Evolutionary conservation across 2,329 filamentous ascomycete genomes (phyloP).

Genomic region (Rhinocladiella similis): DNA sequence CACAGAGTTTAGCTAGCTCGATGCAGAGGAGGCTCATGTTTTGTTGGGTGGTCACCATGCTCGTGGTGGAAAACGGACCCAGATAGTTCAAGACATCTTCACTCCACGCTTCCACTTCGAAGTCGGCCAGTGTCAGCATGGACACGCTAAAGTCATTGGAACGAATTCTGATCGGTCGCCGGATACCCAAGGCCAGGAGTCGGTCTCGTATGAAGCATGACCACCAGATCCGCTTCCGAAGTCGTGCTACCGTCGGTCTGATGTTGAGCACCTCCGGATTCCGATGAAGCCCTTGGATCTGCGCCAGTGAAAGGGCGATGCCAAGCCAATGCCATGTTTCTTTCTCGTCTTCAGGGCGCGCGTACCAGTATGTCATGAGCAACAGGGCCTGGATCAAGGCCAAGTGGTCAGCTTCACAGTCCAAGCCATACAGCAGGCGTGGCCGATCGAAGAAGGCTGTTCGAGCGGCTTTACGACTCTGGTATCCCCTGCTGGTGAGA

Average conservation of each 20-base stretch:
- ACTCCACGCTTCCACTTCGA: no score
- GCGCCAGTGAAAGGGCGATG: conserved; percentile 86
- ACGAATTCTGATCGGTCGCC: conserved; percentile 67
- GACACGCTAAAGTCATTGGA: not conserved
- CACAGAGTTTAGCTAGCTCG: no score
- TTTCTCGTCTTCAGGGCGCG: conserved; percentile 93
- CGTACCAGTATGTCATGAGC: conserved; percentile 97
- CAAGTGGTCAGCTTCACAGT: conserved; percentile 86
- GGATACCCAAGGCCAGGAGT: conserved; percentile 87
- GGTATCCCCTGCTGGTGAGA: no score
- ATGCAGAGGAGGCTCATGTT: no score
- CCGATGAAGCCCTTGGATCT: conserved; percentile 91
- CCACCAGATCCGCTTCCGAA: conserved; percentile 98
- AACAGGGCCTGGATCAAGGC: conserved; percentile 83
- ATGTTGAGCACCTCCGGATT: conserved; percentile 77
- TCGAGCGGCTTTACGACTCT: no score
- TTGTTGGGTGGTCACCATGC: no score
- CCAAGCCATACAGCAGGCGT: conserved; percentile 85
- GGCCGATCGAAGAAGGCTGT: not conserved
- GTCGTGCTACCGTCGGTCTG: conserved; percentile 67
- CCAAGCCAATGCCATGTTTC: conserved; percentile 99
- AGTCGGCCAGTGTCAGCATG: no score
- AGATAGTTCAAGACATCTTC: no score
- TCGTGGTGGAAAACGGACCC: no score
- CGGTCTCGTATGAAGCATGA: conserved; percentile 93